Conservation (phyloP, 768 basidiomycete genomes). For the Suillus clintonianus region DNA sequence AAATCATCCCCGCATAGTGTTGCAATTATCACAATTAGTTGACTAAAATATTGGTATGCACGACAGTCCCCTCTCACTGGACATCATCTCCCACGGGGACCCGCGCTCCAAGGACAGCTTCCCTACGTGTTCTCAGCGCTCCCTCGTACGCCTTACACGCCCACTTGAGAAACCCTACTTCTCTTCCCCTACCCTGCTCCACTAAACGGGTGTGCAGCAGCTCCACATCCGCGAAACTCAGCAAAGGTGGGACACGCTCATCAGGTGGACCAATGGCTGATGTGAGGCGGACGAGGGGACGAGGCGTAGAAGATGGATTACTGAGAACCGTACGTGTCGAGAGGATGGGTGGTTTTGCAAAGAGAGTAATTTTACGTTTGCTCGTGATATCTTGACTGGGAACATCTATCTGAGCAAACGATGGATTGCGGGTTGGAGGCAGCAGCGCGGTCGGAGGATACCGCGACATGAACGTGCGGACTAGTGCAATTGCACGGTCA, state of each 20-base stretch:
- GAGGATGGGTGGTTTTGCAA: constrained; percentile 49
- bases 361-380: constrained; percentile 17
- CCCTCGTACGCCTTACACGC: constrained; percentile 72
- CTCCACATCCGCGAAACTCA: constrained; percentile 79
- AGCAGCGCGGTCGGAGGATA: constrained; percentile 64
- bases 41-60: neutral
- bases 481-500: constrained; percentile 53
- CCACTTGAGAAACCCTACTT: constrained; percentile 73
- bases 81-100: neutral
- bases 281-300: constrained; percentile 74
- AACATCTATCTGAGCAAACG: neutral
- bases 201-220: constrained; percentile 75
- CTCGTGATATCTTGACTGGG: neutral
- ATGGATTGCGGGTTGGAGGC: constrained; percentile 13
- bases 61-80: neutral
- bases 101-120: constrained; percentile 31
- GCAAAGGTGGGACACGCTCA: constrained; percentile 75
- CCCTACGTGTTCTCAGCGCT: constrained; percentile 61
- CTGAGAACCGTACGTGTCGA: constrained; percentile 59
- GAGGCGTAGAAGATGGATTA: constrained; percentile 26
- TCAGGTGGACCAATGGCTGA: constrained; percentile 63
- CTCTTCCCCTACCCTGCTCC: constrained; percentile 38
- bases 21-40: neutral
- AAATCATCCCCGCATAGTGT: neutral
- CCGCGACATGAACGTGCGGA: constrained; percentile 60